Evolutionary conservation across 179 eudicot genomes (phyloP).

Genomic region (Corrigiola litoralis): DNA sequence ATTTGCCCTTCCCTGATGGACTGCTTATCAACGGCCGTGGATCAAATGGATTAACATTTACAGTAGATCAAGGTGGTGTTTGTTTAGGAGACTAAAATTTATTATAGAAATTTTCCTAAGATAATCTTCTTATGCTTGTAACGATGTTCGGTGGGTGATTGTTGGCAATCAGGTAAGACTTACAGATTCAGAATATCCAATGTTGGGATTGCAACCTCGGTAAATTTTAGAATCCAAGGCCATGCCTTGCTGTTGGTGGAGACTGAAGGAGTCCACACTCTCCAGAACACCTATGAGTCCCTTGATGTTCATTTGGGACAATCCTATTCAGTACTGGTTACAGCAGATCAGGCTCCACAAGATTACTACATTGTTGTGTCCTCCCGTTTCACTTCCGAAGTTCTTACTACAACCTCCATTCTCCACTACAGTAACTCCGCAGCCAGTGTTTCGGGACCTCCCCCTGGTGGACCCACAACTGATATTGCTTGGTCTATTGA

Average conservation of each 20-base stretch:
- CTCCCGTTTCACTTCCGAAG: slow-evolving; percentile 41
- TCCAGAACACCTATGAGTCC: slow-evolving; percentile 50
- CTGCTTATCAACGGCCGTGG: slow-evolving; percentile 37
- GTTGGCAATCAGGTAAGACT: slow-evolving; percentile 47
- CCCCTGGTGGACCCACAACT: slow-evolving; percentile 49
- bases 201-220: slow-evolving; percentile 50
- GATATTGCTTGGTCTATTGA: slow-evolving; percentile 46
- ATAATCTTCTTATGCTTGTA: background rate
- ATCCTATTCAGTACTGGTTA: slow-evolving; percentile 50
- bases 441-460: slow-evolving; percentile 30
- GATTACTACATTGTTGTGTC: slow-evolving; percentile 58
- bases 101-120: background rate
- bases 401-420: slow-evolving; percentile 37
- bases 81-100: background rate
- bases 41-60: slow-evolving; percentile 29
- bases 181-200: slow-evolving; percentile 69
- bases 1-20: slow-evolving; percentile 37
- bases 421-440: slow-evolving; percentile 55
- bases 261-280: slow-evolving; percentile 64
- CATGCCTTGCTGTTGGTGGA: slow-evolving; percentile 58
- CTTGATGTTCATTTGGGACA: slow-evolving; percentile 65
- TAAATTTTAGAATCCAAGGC: slow-evolving; percentile 67
- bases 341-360: slow-evolving; percentile 50
- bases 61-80: slow-evolving; percentile 38
- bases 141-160: background rate